Evolutionary conservation across 2,329 filamentous ascomycete species (phyloP), one percentile per base, ranked within the genome.

Genomic region (Trichothecium sympodiale): DNA sequence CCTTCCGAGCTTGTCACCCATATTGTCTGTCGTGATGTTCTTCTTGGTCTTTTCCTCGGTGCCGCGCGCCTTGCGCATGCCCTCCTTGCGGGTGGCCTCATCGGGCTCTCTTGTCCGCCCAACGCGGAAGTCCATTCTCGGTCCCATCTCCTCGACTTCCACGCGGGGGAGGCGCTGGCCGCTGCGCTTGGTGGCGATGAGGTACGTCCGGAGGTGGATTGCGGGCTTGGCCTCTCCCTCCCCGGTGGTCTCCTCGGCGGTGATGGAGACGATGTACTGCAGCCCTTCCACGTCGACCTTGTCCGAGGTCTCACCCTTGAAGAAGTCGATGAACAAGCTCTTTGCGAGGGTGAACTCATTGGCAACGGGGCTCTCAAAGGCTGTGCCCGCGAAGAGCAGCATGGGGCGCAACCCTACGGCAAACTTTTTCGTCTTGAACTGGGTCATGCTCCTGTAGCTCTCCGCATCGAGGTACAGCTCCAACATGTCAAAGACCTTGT

Each of bases 1-100:
- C 48, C 87, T 80, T 43, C 89, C 91, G 44, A 96, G 71, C 79
- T 96, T 96, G 62, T 98, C 91, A 56, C 91, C 91, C 64, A 98
- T 86, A 30, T 79, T 62, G 57, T 96, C 88, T 38, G 83, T 93
- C 37, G 78, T 75, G 49, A 98, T 81, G 60, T 98, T 98, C 81
- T 98, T 98, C 81, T 94, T 96, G 42, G 81, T 80, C 61, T 71
- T 69, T 64, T 84, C 80, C 63, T 84, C 80, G 28, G 59, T 62
- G 28, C 75, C 76, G 69, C 81, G 88, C 34, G 85, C 73, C 65
- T 81, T 86, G 73, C 80, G 85, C 74, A 95, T 72, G 14, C 89
- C 87, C 61, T 89, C 83, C 74, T 94, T 96, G 71, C 82, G 73
- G 62, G 84, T 74, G 10, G 72, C 73, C 50, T 77, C 71, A 47